Percentiles rank a stretch among this genome's conserved stretches.
phyloP scores from a whole-genome alignment of 2,329 filamentous ascomycete species.

The Aspergillus calidoustus region DNA sequence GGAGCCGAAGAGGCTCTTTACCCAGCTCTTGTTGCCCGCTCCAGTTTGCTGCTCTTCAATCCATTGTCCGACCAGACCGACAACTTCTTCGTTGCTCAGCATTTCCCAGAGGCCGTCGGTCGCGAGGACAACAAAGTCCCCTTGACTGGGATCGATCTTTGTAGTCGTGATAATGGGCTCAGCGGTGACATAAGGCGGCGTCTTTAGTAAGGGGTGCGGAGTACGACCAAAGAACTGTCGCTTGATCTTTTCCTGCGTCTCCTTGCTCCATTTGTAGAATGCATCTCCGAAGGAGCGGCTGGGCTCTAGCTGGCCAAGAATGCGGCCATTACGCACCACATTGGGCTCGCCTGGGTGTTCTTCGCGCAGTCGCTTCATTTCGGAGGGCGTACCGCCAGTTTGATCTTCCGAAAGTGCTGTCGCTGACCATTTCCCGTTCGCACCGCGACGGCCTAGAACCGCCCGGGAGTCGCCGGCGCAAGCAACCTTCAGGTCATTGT shows the following conservation, averaged over 20 bases:
- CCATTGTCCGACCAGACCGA: conserved; percentile 96
- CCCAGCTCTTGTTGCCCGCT: conserved; percentile 61
- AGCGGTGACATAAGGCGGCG: conserved; percentile 94
- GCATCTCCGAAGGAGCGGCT: conserved; percentile 95
- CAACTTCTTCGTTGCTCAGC: conserved; percentile 97
- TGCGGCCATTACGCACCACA: conserved; percentile 85
- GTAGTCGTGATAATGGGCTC: conserved; percentile 95
- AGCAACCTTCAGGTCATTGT: conserved; percentile 87
- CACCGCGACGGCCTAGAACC: conserved; percentile 78
- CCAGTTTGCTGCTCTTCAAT: conserved; percentile 72
- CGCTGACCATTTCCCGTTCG: conserved; percentile 88
- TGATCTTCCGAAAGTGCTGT: conserved; percentile 90
- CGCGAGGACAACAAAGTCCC: conserved; percentile 94
- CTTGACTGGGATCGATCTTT: conserved; percentile 83
- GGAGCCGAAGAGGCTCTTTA: conserved; percentile 70
- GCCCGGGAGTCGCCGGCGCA: conserved; percentile 97
- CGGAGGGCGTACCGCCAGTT: conserved; percentile 85
- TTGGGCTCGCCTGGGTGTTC: conserved; percentile 89
- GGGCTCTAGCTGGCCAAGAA: conserved; percentile 89
- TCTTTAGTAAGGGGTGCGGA: conserved; percentile 77
- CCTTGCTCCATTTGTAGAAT: conserved; percentile 91
- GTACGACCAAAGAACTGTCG: conserved; percentile 84
- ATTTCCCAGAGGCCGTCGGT: conserved; percentile 99
- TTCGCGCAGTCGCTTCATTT: conserved; percentile 78
- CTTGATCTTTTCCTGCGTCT: conserved; percentile 82